Evolutionary conservation across 192 early-diverging fungal genomes (phyloP), one percentile per base, ranked within the genome.

Genomic region (Endogone sp.): DNA sequence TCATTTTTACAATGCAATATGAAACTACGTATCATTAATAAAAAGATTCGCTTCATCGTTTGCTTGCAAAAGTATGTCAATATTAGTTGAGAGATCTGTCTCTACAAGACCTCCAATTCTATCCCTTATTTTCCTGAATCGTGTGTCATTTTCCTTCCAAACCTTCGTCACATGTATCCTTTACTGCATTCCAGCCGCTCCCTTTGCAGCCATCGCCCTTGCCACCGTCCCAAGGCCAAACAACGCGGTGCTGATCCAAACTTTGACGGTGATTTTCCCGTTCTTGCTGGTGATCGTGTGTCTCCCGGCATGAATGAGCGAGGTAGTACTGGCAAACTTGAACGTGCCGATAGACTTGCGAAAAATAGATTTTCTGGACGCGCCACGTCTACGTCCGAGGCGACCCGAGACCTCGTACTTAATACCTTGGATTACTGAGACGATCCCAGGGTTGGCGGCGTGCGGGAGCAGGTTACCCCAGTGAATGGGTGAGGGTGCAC

Each of bases 271-370:
- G 54, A 79, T 79, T 30, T 62, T 69, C 58, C 77, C 77, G 29
- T 79, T 79, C 70, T 71, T 71, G 64, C 74, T 79, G 58, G 77
- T 66, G 68, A 79, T 74, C 2, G 77, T 68, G 54, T 79, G 77
- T 49, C 77, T 72, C 21, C 77, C 77, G 6, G 69, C 72, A 69
- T 79, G 72, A 2, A 79, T 72, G 32, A 79, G 62, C 23, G 69
- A 71, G 49, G 74, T 79, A 25, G 73, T 69, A 49, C 69, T 75
- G 3, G 77, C 74, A 59, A 79, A 79, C 60, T 75, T 69, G 69
- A 79, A 79, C n/a, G 77, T 75, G 57, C 77, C 77, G 13, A 74
- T 32, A 11, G 77, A 79, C 56, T 75, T 74, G 28, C 77, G 77
- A 23, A 79, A 44, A 10, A 71, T 66, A 20, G 70, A 70, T 22